These are phyloP conservation scores for Psidium friedrichsthalianum DNA, from an alignment of 345 rosid species.

Conservation along the genomic window DNA sequence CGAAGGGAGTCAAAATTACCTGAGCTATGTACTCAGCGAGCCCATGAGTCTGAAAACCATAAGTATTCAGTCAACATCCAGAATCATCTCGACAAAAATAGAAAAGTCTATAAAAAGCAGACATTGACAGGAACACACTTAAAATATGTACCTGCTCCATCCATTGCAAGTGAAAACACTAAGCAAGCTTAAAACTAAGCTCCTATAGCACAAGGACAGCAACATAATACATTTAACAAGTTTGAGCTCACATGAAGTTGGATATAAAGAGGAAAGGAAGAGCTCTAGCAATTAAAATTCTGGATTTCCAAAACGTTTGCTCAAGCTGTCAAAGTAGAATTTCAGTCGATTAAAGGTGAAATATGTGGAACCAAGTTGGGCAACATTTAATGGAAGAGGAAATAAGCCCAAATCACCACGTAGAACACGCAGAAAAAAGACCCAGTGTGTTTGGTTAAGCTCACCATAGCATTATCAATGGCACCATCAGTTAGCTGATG, in stretches of 20 bases:
- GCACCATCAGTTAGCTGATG: constrained; percentile 67
- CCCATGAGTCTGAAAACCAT: constrained; percentile 70
- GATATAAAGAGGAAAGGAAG: not conserved
- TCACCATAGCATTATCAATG: constrained; percentile 48
- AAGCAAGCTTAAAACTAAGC: not conserved
- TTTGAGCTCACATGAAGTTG: not conserved
- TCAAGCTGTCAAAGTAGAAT: not conserved
- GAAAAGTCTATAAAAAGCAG: not conserved
- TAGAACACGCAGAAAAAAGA: not conserved
- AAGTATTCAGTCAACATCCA: constrained; percentile 9
- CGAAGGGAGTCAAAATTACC: constrained; percentile 29
- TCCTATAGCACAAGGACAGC: not conserved
- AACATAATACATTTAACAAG: not conserved
- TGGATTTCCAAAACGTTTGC: not conserved
- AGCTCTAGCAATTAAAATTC: not conserved
- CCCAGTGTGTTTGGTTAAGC: not conserved
- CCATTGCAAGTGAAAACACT: not conserved
- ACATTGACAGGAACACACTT: not conserved
- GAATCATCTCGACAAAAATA: not conserved
- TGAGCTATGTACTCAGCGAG: constrained; percentile 99
- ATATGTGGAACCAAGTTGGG: not conserved
- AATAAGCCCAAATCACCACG: not conserved
- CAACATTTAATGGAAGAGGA: not conserved
- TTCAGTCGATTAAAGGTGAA: not conserved
- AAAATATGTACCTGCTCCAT: not conserved